These are phyloP conservation scores for Xylaria palmicola DNA, from an alignment of 495 filamentous ascomycete species.

Conservation along the genomic window DNA sequence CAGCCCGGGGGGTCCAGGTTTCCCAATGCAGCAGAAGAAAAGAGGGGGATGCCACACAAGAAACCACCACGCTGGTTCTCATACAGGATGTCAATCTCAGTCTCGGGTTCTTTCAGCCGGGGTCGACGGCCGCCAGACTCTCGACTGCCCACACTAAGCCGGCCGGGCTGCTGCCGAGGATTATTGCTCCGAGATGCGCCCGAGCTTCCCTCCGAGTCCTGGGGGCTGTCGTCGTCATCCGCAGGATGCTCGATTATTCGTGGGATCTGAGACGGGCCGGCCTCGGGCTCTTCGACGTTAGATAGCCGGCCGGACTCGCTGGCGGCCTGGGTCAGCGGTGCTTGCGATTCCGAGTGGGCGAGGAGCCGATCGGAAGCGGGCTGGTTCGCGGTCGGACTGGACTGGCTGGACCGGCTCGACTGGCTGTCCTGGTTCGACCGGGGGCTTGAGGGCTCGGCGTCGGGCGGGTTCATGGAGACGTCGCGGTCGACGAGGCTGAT, in stretches of 20 bases:
- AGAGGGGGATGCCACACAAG: constrained; percentile 83
- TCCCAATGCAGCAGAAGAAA: constrained; percentile 80
- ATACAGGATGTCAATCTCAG: constrained; percentile 82
- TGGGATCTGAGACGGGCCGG: constrained; percentile 16
- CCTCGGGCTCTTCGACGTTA: constrained; percentile 8
- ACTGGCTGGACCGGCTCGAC: constrained; percentile 14
- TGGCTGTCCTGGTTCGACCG: background rate
- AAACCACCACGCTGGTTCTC: constrained; percentile 89
- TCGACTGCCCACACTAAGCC: background rate
- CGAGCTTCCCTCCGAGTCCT: constrained; percentile 6
- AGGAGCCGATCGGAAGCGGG: constrained; percentile 19
- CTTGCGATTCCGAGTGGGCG: constrained; percentile 19
- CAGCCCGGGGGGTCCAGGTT: constrained; percentile 84
- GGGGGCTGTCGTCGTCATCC: background rate
- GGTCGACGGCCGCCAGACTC: background rate
- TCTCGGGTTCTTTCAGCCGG: constrained; percentile 40
- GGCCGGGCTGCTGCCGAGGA: background rate
- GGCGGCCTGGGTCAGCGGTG: constrained; percentile 17
- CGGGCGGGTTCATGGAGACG: constrained; percentile 14
- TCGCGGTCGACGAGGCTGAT: constrained; percentile 57
- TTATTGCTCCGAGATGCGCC: constrained; percentile 2
- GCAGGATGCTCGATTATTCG: constrained; percentile 11
- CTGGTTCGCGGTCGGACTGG: constrained; percentile 6
- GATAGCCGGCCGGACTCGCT: constrained; percentile 11
- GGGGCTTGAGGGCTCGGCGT: constrained; percentile 19